These are phyloP conservation scores for Lasiodiplodia citricola DNA, from an alignment of 2,329 filamentous ascomycete genomes.

Conservation along the genomic window DNA sequence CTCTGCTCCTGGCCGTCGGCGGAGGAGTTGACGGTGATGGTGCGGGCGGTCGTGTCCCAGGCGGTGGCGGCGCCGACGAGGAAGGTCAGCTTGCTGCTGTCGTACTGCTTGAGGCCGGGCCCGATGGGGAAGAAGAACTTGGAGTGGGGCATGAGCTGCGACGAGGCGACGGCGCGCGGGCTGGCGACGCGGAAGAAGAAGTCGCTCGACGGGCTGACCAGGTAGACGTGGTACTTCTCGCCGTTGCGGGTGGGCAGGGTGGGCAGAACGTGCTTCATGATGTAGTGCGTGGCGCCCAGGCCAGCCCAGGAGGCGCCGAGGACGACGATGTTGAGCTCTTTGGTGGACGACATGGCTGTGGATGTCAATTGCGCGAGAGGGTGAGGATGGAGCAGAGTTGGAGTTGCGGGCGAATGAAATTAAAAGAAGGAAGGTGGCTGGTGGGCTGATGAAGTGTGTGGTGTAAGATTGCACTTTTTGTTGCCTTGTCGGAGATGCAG, in stretches of 20 bases:
- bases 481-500: slow-evolving; percentile 11
- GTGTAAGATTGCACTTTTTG: slow-evolving; percentile 4
- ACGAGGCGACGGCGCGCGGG: slow-evolving; percentile 41
- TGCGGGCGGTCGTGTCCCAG: slow-evolving; percentile 31
- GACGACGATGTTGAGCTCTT: slow-evolving; percentile 37
- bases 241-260: slow-evolving; percentile 32
- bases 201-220: slow-evolving; percentile 43
- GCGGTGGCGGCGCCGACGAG: slow-evolving; percentile 37
- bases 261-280: slow-evolving; percentile 39
- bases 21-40: slow-evolving; percentile 32
- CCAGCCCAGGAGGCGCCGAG: slow-evolving; percentile 45
- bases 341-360: slow-evolving; percentile 9
- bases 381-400: background rate
- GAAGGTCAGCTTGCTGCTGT: slow-evolving; percentile 30
- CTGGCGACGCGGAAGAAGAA: slow-evolving; percentile 47
- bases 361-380: background rate
- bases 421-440: background rate
- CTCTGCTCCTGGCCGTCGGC: slow-evolving; percentile 26
- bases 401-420: background rate
- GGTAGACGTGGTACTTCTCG: slow-evolving; percentile 38
- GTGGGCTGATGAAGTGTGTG: background rate
- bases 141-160: slow-evolving; percentile 35
- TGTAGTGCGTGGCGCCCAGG: slow-evolving; percentile 41
- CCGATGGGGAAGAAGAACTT: slow-evolving; percentile 42
- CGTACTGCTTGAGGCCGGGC: slow-evolving; percentile 40